Base-by-base conservation (phyloP, 495 filamentous ascomycete species). In the Talaromyces nanjingensis region DNA sequence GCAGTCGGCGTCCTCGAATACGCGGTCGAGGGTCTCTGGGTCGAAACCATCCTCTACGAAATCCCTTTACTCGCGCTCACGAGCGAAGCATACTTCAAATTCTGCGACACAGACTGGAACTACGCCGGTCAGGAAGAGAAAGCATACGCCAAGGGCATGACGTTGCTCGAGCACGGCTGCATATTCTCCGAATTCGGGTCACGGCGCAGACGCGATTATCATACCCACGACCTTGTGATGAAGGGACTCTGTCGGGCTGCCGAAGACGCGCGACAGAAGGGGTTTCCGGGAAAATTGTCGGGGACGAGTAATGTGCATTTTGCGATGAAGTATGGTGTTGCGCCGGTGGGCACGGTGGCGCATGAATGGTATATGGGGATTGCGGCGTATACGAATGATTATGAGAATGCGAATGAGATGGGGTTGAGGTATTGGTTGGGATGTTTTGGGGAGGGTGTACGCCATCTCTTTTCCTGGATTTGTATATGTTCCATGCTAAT, bases 281-380 rank as follows among this genome's bases (percentile, higher is more conserved):
- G 87, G 2, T 80, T 84, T 67, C 71, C 77, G 6, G 94, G 94
- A 1, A 86, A 85, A 65, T 81, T 98, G 57, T 85, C 86, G 1
- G 94, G 94, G 0, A 96, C 94, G 1, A 97, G 92, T 73, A 98
- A 98, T 70, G 96, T 98, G 22, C 94, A 98, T 70, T 89, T 98
- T 65, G 94, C 94, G 18, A 96, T 96, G 90, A 90, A 91, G 70
- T 91, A 93, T 72, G 85, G 84, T 22, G 83, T 94, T 29, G 76
- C 84, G 7, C 90, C 93, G 0, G 86, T 98, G 20, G 94, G 94
- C 16, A 98, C 94, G 2, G 93, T 98, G 1, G 94, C 96, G 0
- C 94, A 98, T 66, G 94, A 98, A 76, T 98, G 96, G 96, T 97
- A 96, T 77, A 98, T 98, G 94, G 91, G 91, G 47, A 91, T 96